Evolutionary conservation across 2,329 filamentous ascomycete species (phyloP).

Genomic region (Stagonosporopsis chrysanthemi): DNA sequence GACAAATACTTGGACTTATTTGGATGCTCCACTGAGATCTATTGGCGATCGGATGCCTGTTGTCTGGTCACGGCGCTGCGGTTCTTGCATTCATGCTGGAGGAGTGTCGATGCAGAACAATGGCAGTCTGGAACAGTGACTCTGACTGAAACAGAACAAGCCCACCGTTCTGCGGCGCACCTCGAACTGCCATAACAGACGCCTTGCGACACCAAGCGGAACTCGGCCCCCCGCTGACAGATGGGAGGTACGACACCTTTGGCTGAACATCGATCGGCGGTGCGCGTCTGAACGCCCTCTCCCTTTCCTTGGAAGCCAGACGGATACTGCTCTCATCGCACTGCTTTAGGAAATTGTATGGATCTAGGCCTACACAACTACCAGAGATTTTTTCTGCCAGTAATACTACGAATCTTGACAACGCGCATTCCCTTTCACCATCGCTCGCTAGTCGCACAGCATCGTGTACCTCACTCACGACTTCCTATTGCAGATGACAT

Average conservation of each 20-base stretch:
- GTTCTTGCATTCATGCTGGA: conserved; percentile 2
- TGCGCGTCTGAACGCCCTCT: not conserved
- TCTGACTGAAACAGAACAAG: conserved; percentile 1
- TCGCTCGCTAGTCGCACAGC: conserved; percentile 7
- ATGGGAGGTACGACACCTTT: not conserved
- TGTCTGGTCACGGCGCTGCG: conserved; percentile 1
- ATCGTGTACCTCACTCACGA: not conserved
- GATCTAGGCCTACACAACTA: not conserved
- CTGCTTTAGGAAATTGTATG: conserved; percentile 2
- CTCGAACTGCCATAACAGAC: not conserved
- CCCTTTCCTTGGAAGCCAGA: not conserved
- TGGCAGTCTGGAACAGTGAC: conserved; percentile 5
- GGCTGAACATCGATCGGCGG: not conserved
- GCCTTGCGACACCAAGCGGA: not conserved
- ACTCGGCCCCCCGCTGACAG: not conserved
- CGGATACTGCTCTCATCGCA: not conserved
- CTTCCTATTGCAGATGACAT: conserved; percentile 6
- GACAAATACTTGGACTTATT: not conserved
- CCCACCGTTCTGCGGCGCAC: conserved; percentile 3
- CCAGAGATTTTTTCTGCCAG: not conserved
- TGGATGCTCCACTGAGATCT: not conserved
- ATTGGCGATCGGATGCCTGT: not conserved
- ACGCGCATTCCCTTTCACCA: not conserved
- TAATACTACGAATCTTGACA: not conserved
- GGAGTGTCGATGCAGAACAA: not conserved